Conservation (phyloP, 2,329 filamentous ascomycete species). For the Microascus cirrosus region DNA sequence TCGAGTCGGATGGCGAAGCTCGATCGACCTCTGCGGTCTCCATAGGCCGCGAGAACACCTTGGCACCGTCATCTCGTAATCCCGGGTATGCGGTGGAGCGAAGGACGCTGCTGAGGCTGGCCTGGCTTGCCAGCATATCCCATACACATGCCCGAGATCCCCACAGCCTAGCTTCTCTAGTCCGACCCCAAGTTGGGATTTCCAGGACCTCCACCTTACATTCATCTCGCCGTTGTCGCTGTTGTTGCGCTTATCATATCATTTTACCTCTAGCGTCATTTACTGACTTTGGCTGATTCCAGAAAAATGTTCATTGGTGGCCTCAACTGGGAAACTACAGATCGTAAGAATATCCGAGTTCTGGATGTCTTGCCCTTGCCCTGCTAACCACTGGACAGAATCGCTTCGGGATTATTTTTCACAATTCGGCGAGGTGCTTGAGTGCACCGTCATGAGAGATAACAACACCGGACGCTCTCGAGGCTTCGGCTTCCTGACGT, state of each 20-base stretch:
- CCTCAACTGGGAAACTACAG: constrained; percentile 97
- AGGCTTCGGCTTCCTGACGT: constrained; percentile 95
- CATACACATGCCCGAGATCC: background rate
- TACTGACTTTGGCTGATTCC: constrained; percentile 11
- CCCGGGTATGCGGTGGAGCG: constrained; percentile 2
- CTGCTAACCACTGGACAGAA: constrained; percentile 42
- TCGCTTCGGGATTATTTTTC: constrained; percentile 95
- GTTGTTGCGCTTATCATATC: background rate
- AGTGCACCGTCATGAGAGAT: constrained; percentile 99
- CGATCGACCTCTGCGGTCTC: background rate
- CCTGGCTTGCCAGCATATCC: background rate
- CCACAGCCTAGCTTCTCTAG: background rate
- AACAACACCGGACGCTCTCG: constrained; percentile 85
- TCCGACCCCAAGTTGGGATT: background rate
- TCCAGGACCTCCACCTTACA: background rate
- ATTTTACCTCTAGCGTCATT: background rate
- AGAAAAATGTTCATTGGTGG: constrained; percentile 99
- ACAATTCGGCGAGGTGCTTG: constrained; percentile 91
- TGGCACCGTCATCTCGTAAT: background rate
- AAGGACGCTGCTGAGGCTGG: background rate
- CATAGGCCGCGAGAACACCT: background rate
- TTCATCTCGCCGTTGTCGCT: background rate
- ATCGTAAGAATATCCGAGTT: constrained; percentile 54
- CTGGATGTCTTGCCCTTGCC: background rate
- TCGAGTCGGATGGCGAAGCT: background rate